Evolutionary conservation across 345 rosid genomes (phyloP).

Genomic region (Gossypium anomalum): DNA sequence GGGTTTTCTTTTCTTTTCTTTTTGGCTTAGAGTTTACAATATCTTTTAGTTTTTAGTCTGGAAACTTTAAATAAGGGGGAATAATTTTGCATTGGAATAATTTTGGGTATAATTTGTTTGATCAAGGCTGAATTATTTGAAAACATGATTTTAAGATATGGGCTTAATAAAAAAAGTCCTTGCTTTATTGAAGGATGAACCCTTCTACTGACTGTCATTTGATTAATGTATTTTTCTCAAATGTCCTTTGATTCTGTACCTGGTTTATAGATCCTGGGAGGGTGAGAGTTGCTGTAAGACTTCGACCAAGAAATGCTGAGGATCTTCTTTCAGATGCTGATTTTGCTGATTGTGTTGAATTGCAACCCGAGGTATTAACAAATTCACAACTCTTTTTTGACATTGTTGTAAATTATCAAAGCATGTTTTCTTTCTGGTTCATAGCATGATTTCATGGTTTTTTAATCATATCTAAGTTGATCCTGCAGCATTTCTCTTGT

Average conservation of each 20-base stretch:
- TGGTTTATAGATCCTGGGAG: conserved; percentile 60
- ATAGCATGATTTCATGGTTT: not conserved
- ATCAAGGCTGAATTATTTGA: not conserved
- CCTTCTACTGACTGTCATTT: not conserved
- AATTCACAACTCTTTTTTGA: not conserved
- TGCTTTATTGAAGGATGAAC: not conserved
- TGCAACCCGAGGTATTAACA: conserved; percentile 72
- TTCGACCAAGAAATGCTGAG: conserved; percentile 70
- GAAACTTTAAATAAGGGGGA: not conserved
- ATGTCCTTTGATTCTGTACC: not conserved
- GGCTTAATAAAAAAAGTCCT: not conserved
- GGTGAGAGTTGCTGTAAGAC: conserved; percentile 84
- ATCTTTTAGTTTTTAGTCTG: not conserved
- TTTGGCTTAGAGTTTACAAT: not conserved
- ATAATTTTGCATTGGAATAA: no score
- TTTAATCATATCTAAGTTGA: not conserved
- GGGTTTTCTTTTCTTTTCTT: not conserved
- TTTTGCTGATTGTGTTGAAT: conserved; percentile 77
- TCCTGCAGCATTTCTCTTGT: not conserved
- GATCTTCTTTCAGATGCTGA: conserved; percentile 77
- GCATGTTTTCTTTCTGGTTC: conserved; percentile 2
- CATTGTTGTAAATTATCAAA: not conserved
- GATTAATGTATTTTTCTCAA: not conserved
- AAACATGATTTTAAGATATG: not conserved
- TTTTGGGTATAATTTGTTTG: not conserved